These are phyloP conservation scores for Mycena rosella DNA, from an alignment of 768 basidiomycete genomes.

Conservation along the genomic window DNA sequence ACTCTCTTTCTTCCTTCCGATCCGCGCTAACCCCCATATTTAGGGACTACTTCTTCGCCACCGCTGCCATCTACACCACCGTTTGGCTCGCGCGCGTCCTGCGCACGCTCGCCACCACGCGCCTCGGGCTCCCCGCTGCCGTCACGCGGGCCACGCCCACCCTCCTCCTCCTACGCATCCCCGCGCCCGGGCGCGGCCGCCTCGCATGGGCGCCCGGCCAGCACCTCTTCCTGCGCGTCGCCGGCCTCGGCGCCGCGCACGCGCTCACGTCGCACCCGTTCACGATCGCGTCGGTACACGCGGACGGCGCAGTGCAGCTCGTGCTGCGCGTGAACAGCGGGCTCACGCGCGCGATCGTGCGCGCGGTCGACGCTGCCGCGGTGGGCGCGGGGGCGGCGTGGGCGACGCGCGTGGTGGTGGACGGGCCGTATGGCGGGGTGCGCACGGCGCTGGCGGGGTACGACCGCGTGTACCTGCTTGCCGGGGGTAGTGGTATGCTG, in stretches of 20 bases:
- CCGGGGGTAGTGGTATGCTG: slow-evolving; percentile 47
- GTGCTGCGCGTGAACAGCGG: slow-evolving; percentile 44
- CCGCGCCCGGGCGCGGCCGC: too few species aligned
- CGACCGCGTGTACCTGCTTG: slow-evolving; percentile 45
- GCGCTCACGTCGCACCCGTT: slow-evolving; percentile 49
- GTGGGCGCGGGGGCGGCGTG: neutral
- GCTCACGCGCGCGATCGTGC: slow-evolving; percentile 39
- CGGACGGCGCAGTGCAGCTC: slow-evolving; percentile 32
- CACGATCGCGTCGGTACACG: slow-evolving; percentile 39
- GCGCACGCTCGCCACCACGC: too few species aligned
- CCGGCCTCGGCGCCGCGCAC: slow-evolving; percentile 32
- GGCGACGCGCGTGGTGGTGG: slow-evolving; percentile 37
- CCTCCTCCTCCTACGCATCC: too few species aligned
- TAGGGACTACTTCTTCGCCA: too few species aligned
- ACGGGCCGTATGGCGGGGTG: slow-evolving; percentile 46
- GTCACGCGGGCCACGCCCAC: too few species aligned
- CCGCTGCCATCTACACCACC: too few species aligned
- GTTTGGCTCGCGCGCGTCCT: too few species aligned
- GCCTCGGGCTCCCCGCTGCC: too few species aligned
- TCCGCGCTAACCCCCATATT: too few species aligned
- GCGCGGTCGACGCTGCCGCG: neutral
- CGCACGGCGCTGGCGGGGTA: slow-evolving; percentile 33
- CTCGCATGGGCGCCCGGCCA: slow-evolving; percentile 49
- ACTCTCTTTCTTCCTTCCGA: too few species aligned
- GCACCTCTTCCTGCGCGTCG: slow-evolving; percentile 40